Evolutionary conservation across 768 basidiomycete species (phyloP).

Genomic region (Harrya chromipes): DNA sequence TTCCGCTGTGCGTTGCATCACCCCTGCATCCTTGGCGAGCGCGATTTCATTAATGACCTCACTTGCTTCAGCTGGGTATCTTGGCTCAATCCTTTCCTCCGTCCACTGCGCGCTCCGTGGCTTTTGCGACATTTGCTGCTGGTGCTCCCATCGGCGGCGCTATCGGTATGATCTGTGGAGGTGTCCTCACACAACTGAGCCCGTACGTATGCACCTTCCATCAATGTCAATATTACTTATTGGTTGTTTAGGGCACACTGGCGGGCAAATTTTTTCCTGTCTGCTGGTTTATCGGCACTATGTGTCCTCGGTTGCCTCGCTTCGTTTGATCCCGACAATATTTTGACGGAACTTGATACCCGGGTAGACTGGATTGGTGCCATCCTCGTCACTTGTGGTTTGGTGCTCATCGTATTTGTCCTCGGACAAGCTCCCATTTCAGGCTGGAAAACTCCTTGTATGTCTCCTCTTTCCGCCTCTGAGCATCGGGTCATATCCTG

Average conservation of each 20-base stretch:
- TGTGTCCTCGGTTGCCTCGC: slow-evolving; percentile 48
- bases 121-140: slow-evolving; percentile 81
- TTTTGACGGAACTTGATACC: slow-evolving; percentile 37
- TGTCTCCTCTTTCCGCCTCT: slow-evolving; percentile 15
- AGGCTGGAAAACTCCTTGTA: slow-evolving; percentile 60
- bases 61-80: slow-evolving; percentile 61
- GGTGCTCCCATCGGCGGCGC: slow-evolving; percentile 82
- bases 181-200: slow-evolving; percentile 60
- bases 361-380: slow-evolving; percentile 83
- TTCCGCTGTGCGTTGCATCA: slow-evolving; percentile 48
- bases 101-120: slow-evolving; percentile 62
- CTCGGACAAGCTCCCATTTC: slow-evolving; percentile 64
- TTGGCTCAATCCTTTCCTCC: slow-evolving; percentile 76
- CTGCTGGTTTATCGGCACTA: slow-evolving; percentile 52
- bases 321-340: slow-evolving; percentile 56
- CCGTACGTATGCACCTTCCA: slow-evolving; percentile 23
- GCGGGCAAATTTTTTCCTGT: slow-evolving; percentile 64
- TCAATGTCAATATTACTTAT: neutral
- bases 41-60: neutral
- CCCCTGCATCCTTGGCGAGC: neutral
- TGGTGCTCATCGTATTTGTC: slow-evolving; percentile 71
- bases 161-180: slow-evolving; percentile 67
- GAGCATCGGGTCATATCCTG: slow-evolving; percentile 21
- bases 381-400: slow-evolving; percentile 56
- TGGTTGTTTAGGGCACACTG: slow-evolving; percentile 43